Evolutionary conservation across 176 grass and related monocot species (phyloP).

Genomic region (Tillandsia fasciculata): DNA sequence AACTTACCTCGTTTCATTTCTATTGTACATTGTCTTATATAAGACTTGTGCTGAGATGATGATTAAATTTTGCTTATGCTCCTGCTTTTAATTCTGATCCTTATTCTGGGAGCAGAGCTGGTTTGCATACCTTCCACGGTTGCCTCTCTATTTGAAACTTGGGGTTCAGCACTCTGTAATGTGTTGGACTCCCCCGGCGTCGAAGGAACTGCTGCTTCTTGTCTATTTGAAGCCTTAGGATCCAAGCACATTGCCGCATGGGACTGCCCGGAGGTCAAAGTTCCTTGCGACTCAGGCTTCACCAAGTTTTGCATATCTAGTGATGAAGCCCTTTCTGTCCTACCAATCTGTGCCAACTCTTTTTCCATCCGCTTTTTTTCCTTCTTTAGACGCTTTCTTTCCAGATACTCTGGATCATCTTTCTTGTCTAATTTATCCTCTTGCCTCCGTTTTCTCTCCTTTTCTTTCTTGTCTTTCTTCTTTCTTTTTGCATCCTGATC

Average conservation of each 20-base stretch:
- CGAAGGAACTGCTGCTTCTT: background rate
- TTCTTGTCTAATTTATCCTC: slow-evolving; percentile 55
- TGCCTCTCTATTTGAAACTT: slow-evolving; percentile 42
- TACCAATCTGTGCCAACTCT: slow-evolving; percentile 55
- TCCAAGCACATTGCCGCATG: slow-evolving; percentile 11
- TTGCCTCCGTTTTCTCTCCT: slow-evolving; percentile 56
- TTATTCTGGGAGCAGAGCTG: slow-evolving; percentile 43
- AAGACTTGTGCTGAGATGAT: background rate
- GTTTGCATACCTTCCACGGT: slow-evolving; percentile 31
- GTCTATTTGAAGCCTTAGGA: background rate
- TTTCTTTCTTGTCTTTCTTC: slow-evolving; percentile 67
- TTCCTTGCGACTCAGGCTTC: slow-evolving; percentile 28
- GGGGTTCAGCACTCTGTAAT: slow-evolving; percentile 24
- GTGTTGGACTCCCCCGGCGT: background rate
- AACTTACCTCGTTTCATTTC: background rate
- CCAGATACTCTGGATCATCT: slow-evolving; percentile 76
- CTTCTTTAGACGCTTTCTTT: slow-evolving; percentile 71
- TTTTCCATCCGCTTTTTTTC: slow-evolving; percentile 86
- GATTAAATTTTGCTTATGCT: slow-evolving; percentile 4
- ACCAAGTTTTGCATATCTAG: slow-evolving; percentile 25
- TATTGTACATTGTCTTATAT: background rate
- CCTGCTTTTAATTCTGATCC: slow-evolving; percentile 62
- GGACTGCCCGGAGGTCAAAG: slow-evolving; percentile 17
- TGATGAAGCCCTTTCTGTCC: slow-evolving; percentile 27
- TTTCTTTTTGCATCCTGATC: slow-evolving; percentile 41